Conservation (phyloP, 257 asterid genomes). For the Voacanga thouarsii region DNA sequence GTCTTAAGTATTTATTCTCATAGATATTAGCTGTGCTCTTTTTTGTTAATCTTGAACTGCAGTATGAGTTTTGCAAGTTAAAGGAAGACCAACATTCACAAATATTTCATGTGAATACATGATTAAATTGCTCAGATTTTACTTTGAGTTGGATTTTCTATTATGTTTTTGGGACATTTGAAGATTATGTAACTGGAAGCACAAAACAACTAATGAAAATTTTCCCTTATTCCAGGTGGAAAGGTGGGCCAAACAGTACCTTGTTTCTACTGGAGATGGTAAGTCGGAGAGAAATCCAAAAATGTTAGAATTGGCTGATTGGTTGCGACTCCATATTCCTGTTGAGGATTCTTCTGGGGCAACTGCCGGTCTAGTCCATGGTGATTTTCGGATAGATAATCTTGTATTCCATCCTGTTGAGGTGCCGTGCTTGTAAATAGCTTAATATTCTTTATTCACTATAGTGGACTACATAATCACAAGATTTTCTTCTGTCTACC, state of each 20-base stretch:
- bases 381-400: conserved; percentile 95
- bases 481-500: background rate
- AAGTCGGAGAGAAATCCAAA: conserved; percentile 79
- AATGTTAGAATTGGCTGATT: conserved; percentile 78
- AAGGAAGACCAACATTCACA: background rate
- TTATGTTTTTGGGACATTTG: background rate
- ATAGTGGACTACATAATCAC: background rate
- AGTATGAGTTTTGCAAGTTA: conserved; percentile 1
- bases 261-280: conserved; percentile 81
- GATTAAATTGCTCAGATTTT: background rate
- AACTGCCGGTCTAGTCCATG: conserved; percentile 89
- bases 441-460: conserved; percentile 1
- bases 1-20: background rate
- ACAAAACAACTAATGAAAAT: conserved; percentile 14
- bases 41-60: background rate
- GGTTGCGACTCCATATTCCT: conserved; percentile 83
- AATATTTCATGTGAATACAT: background rate
- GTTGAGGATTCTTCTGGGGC: conserved; percentile 85
- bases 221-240: conserved; percentile 57
- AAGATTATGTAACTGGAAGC: background rate
- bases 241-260: conserved; percentile 93
- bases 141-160: background rate
- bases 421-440: conserved; percentile 39
- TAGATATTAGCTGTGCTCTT: background rate
- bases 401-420: conserved; percentile 93